Evolutionary conservation across 2,329 filamentous ascomycete genomes (phyloP).

Genomic region (Chaetoscypha palmicola): DNA sequence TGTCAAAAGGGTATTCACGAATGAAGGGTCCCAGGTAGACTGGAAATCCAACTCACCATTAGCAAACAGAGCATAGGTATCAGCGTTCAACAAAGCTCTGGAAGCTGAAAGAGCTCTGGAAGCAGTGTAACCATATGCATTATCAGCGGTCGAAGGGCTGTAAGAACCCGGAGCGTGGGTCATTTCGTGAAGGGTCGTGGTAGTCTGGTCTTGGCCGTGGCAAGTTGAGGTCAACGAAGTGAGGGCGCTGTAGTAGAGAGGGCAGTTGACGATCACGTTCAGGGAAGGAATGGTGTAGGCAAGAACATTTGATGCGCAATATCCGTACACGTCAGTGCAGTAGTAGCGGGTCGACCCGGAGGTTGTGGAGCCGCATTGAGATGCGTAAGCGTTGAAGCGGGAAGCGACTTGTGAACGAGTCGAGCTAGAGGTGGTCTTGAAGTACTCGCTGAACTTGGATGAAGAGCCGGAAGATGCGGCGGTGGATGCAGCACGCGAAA

Average conservation of each 20-base stretch:
- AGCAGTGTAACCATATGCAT: conserved; percentile 50
- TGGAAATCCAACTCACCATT: conserved; percentile 35
- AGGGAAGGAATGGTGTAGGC: conserved; percentile 53
- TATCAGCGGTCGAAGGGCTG: conserved; percentile 50
- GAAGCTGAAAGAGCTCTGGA: conserved; percentile 37
- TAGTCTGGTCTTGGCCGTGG: conserved; percentile 59
- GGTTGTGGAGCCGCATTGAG: conserved; percentile 46
- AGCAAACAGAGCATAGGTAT: conserved; percentile 50
- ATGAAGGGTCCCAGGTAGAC: no score
- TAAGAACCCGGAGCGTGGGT: conserved; percentile 52
- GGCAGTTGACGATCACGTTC: conserved; percentile 55
- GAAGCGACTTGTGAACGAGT: conserved; percentile 43
- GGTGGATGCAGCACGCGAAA: conserved; percentile 46
- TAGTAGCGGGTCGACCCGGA: conserved; percentile 45
- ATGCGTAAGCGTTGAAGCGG: conserved; percentile 45
- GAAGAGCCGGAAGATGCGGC: conserved; percentile 44
- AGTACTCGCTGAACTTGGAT: conserved; percentile 52
- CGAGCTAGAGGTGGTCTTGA: conserved; percentile 47
- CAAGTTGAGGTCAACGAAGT: conserved; percentile 43
- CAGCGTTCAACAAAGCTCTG: conserved; percentile 56
- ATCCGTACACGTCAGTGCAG: conserved; percentile 50
- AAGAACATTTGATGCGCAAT: conserved; percentile 45
- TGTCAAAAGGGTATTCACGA: no score
- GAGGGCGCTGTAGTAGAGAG: conserved; percentile 50
- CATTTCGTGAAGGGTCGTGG: conserved; percentile 58